Evolutionary conservation across 805 yeast species (phyloP).

Genomic region (Lipomyces japonicus): DNA sequence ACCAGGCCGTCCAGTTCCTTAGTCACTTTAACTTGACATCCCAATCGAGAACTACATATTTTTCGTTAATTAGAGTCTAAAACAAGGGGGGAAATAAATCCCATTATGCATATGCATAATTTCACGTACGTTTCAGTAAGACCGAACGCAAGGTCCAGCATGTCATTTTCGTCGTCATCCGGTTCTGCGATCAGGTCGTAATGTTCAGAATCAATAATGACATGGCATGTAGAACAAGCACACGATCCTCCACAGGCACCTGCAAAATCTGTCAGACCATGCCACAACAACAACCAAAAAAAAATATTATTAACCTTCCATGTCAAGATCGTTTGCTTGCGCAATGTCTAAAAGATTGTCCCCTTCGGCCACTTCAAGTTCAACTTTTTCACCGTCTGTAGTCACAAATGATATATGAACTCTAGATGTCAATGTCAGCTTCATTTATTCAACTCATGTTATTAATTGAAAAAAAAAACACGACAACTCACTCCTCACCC

Average conservation of each 20-base stretch:
- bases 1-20: slow-evolving; percentile 89
- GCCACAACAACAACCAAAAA: neutral
- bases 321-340: slow-evolving; percentile 85
- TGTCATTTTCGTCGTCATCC: slow-evolving; percentile 95
- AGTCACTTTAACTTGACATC: slow-evolving; percentile 87
- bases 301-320: slow-evolving; percentile 60
- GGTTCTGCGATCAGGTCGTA: slow-evolving; percentile 93
- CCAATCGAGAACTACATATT: slow-evolving; percentile 62
- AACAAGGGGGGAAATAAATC: neutral
- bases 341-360: slow-evolving; percentile 91
- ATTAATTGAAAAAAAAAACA: neutral
- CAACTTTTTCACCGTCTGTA: slow-evolving; percentile 80
- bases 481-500: slow-evolving; percentile 71
- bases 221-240: slow-evolving; percentile 97
- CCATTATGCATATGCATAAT: neutral
- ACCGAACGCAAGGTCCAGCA: slow-evolving; percentile 97
- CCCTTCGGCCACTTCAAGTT: slow-evolving; percentile 85
- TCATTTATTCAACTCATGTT: neutral
- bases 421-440: slow-evolving; percentile 18
- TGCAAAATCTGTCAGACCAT: neutral
- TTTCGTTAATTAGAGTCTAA: neutral
- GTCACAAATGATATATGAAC: slow-evolving; percentile 81
- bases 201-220: slow-evolving; percentile 91
- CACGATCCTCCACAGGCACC: slow-evolving; percentile 98
- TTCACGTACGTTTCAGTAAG: slow-evolving; percentile 72